phyloP scores from a whole-genome alignment of 495 filamentous ascomycete species.

The Podospora pseudoanserina region DNA sequence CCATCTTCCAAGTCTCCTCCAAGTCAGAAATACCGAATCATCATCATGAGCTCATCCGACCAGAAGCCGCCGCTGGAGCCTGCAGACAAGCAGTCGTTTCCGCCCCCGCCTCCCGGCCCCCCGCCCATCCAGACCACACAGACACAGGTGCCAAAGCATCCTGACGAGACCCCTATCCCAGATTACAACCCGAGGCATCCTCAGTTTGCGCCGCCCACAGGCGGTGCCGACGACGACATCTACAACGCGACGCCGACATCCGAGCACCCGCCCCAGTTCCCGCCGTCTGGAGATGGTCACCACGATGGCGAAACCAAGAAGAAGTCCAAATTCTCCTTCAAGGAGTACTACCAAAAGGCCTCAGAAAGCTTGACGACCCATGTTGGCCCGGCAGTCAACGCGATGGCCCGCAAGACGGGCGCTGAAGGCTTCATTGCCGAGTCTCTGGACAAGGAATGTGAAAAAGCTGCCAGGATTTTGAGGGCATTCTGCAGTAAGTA shows the following conservation, averaged over 20 bases:
- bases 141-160: constrained; percentile 17
- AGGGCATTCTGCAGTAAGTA: constrained; percentile 69
- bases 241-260: constrained; percentile 29
- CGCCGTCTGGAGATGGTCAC: constrained; percentile 8
- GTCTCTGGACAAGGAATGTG: constrained; percentile 75
- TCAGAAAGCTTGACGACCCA: constrained; percentile 26
- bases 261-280: constrained; percentile 24
- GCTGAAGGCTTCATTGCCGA: constrained; percentile 73
- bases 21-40: not conserved
- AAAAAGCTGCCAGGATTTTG: constrained; percentile 80
- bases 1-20: no score
- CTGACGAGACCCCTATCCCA: constrained; percentile 30
- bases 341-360: constrained; percentile 10
- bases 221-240: constrained; percentile 17
- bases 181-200: constrained; percentile 31
- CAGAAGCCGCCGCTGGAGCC: constrained; percentile 4
- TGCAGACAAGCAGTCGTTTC: constrained; percentile 18
- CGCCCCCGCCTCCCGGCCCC: constrained; percentile 25
- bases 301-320: constrained; percentile 25
- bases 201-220: constrained; percentile 22
- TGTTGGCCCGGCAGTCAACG: constrained; percentile 61
- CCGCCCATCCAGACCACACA: constrained; percentile 16
- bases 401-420: constrained; percentile 57
- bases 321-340: constrained; percentile 23
- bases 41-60: constrained; percentile 4